A percentile compares a stretch with the other conserved stretches of the same genome.
phyloP scores from a whole-genome alignment of 305 asterid species.

The Rubia peregrina region DNA sequence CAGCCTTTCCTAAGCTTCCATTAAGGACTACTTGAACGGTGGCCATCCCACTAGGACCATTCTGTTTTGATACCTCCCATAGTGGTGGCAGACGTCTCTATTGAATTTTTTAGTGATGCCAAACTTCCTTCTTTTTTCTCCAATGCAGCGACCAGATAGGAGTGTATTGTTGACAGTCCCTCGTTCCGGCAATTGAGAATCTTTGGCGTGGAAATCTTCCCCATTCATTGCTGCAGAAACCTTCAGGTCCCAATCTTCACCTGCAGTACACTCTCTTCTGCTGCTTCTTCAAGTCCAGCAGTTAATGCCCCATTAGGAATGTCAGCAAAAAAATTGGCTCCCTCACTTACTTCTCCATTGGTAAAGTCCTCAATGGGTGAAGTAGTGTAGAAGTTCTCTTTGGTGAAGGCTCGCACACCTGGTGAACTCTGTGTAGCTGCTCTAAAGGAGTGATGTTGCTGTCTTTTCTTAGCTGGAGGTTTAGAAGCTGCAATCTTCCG shows the following conservation, averaged over 20 bases:
- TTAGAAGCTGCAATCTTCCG: conserved; percentile 25
- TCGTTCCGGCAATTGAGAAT: conserved; percentile 15
- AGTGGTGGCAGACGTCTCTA: conserved; percentile 32
- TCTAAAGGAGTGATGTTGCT: conserved; percentile 42
- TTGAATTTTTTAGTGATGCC: conserved; percentile 75
- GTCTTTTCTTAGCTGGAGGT: conserved; percentile 32
- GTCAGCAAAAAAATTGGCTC: conserved; percentile 24
- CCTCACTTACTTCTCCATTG: conserved; percentile 27
- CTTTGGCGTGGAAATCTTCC: conserved; percentile 17
- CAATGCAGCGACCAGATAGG: conserved; percentile 51
- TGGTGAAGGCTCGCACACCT: conserved; percentile 34
- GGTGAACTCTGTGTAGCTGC: conserved; percentile 50
- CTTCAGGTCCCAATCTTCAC: conserved; percentile 54
- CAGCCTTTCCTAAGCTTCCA: conserved; percentile 20
- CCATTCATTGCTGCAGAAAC: conserved; percentile 25
- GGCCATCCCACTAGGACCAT: conserved; percentile 20
- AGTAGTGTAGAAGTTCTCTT: conserved; percentile 33
- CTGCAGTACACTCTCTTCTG: conserved; percentile 39
- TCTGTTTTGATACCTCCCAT: conserved; percentile 19
- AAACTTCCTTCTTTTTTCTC: conserved; percentile 77
- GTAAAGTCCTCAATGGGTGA: conserved; percentile 29
- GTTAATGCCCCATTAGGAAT: conserved; percentile 12
- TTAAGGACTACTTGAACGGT: conserved; percentile 31
- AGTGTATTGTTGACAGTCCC: conserved; percentile 1
- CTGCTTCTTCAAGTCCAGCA: conserved; percentile 24